Evolutionary conservation across 768 basidiomycete species (phyloP).

Genomic region (Tubosaeta sp.): DNA sequence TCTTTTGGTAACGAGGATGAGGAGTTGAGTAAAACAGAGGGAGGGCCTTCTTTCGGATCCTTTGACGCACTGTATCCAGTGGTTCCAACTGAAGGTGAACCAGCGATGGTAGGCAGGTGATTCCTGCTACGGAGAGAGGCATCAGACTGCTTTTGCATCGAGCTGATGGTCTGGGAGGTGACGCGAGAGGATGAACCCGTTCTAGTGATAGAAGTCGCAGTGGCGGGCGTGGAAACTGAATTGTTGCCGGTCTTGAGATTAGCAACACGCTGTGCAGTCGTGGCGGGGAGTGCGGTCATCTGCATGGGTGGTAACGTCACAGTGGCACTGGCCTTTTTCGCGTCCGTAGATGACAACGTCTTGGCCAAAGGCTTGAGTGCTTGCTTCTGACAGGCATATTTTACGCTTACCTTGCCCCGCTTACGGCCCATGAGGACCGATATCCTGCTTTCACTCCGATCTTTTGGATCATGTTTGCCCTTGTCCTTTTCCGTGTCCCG

Average conservation of each 20-base stretch:
- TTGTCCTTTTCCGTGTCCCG: constrained; percentile 44
- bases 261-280: constrained; percentile 82
- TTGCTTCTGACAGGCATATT: background rate
- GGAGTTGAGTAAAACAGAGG: constrained; percentile 51
- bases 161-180: constrained; percentile 81
- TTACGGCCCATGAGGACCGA: constrained; percentile 85
- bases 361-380: constrained; percentile 30
- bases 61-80: constrained; percentile 48
- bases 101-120: constrained; percentile 86
- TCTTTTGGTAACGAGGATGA: constrained; percentile 60
- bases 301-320: constrained; percentile 87
- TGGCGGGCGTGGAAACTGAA: constrained; percentile 41
- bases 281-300: constrained; percentile 75
- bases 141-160: constrained; percentile 85
- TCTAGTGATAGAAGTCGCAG: constrained; percentile 38
- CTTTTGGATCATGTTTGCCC: constrained; percentile 74
- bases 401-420: constrained; percentile 76
- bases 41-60: constrained; percentile 54
- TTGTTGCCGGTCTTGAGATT: constrained; percentile 60
- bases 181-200: constrained; percentile 53
- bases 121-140: constrained; percentile 71
- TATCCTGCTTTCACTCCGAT: constrained; percentile 86
- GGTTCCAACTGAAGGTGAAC: constrained; percentile 84
- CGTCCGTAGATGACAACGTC: constrained; percentile 82
- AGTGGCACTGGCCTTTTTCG: constrained; percentile 66